A percentile compares a stretch with the other conserved stretches of the same genome.
These are phyloP conservation scores for Sarcodon sp. DNA, from an alignment of 768 basidiomycete species.

Conservation along the genomic window DNA sequence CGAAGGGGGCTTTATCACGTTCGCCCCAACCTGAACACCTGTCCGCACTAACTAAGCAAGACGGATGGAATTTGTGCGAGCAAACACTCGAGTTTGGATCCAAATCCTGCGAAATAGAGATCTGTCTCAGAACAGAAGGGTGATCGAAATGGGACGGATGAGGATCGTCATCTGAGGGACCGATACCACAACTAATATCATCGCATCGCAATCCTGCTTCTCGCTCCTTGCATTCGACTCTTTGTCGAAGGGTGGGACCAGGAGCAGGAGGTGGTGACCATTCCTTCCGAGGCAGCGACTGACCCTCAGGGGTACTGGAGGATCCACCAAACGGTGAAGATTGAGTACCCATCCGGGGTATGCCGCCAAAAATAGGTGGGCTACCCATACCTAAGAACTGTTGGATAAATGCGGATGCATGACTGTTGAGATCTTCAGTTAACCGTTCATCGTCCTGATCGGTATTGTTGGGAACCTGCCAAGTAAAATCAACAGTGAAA, in stretches of 20 bases:
- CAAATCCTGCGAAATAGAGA: background rate
- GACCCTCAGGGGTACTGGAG: background rate
- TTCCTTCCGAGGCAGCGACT: conserved; percentile 6
- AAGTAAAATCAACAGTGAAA: background rate
- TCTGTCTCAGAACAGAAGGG: background rate
- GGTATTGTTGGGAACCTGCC: background rate
- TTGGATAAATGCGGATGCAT: background rate
- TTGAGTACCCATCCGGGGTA: conserved; percentile 1
- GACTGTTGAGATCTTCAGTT: background rate
- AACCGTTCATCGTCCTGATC: background rate
- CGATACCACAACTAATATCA: conserved; percentile 63
- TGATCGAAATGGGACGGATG: conserved; percentile 13
- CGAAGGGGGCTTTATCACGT: conserved; percentile 25
- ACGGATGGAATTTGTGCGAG: conserved; percentile 54
- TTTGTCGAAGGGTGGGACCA: conserved; percentile 59
- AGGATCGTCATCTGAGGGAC: conserved; percentile 65
- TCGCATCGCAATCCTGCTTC: conserved; percentile 62
- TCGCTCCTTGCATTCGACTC: conserved; percentile 59
- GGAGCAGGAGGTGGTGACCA: conserved; percentile 57
- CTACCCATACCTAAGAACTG: background rate
- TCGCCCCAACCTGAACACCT: conserved; percentile 52
- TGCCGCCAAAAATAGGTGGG: background rate
- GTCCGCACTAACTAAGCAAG: conserved; percentile 59
- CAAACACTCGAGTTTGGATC: conserved; percentile 28
- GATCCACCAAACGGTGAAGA: background rate